These are phyloP conservation scores for Pseudocercospora macadamiae DNA, from an alignment of 2,329 filamentous ascomycete genomes.

Conservation along the genomic window DNA sequence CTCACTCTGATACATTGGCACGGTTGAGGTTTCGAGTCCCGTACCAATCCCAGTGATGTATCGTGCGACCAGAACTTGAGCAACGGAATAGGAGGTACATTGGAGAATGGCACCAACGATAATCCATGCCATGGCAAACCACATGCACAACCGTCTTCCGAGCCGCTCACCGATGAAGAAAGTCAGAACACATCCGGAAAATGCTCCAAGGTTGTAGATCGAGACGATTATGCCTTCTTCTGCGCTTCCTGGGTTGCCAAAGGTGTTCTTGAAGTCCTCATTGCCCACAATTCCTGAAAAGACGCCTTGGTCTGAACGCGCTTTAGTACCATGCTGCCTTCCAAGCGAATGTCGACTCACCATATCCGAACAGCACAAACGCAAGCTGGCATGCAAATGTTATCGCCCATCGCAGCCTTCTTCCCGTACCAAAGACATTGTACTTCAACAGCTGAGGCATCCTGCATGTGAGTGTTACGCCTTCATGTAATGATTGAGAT, in stretches of 20 bases:
- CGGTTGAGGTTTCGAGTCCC: conserved; percentile 51
- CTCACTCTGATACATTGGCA: conserved; percentile 47
- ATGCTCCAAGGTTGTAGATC: conserved; percentile 64
- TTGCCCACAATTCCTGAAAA: conserved; percentile 47
- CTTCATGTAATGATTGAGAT: too few relatives aligned
- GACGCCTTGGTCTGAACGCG: conserved; percentile 32
- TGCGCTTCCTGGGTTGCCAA: conserved; percentile 42
- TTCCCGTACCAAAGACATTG: conserved; percentile 37
- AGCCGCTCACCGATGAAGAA: conserved; percentile 53
- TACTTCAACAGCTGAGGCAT: conserved; percentile 24
- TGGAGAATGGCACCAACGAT: conserved; percentile 51
- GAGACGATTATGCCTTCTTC: conserved; percentile 49
- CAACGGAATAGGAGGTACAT: conserved; percentile 46
- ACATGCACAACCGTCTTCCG: conserved; percentile 54
- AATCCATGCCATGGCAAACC: conserved; percentile 49
- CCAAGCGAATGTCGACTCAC: not conserved
- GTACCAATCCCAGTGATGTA: conserved; percentile 54
- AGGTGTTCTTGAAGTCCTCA: conserved; percentile 43
- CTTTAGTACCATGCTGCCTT: not conserved
- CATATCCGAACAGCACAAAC: conserved; percentile 38
- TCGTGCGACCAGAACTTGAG: conserved; percentile 52
- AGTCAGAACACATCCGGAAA: conserved; percentile 58
- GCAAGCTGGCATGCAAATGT: conserved; percentile 37
- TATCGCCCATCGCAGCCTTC: conserved; percentile 35
- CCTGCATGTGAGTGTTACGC: not conserved